Conservation (phyloP, 2,329 filamentous ascomycete genomes). For the Penicillium hordei region DNA sequence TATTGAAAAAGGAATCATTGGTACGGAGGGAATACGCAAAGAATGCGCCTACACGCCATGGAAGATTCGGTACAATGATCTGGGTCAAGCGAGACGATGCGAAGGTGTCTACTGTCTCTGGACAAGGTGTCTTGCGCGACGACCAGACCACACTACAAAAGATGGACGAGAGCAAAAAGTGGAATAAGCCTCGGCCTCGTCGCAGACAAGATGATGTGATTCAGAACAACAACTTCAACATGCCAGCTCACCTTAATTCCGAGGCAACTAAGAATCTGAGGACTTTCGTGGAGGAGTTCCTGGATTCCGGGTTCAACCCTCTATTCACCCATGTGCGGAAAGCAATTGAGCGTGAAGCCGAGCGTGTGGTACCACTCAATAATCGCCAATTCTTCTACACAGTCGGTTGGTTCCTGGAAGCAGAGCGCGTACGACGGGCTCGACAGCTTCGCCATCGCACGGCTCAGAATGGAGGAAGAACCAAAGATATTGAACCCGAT, state of each 20-base stretch:
- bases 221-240: constrained; percentile 69
- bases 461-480: constrained; percentile 48
- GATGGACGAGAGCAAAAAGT: constrained; percentile 88
- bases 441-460: constrained; percentile 53
- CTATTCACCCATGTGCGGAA: constrained; percentile 81
- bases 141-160: constrained; percentile 73
- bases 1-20: constrained; percentile 80
- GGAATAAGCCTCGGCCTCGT: constrained; percentile 72
- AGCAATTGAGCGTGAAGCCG: constrained; percentile 84
- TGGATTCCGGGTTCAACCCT: constrained; percentile 94
- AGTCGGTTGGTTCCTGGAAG: constrained; percentile 87
- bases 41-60: constrained; percentile 81
- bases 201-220: constrained; percentile 63
- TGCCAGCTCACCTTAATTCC: constrained; percentile 66
- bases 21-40: constrained; percentile 76
- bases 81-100: constrained; percentile 88
- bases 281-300: constrained; percentile 84
- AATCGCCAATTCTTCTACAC: constrained; percentile 88
- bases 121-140: constrained; percentile 78
- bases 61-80: constrained; percentile 93
- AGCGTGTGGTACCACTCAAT: constrained; percentile 75
- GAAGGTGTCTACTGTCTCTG: constrained; percentile 81
- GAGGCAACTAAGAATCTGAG: constrained; percentile 75
- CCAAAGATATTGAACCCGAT: constrained; percentile 62
- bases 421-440: constrained; percentile 71